phyloP scores from a whole-genome alignment of 495 filamentous ascomycete genomes.

The Chaetomium fimeti region DNA sequence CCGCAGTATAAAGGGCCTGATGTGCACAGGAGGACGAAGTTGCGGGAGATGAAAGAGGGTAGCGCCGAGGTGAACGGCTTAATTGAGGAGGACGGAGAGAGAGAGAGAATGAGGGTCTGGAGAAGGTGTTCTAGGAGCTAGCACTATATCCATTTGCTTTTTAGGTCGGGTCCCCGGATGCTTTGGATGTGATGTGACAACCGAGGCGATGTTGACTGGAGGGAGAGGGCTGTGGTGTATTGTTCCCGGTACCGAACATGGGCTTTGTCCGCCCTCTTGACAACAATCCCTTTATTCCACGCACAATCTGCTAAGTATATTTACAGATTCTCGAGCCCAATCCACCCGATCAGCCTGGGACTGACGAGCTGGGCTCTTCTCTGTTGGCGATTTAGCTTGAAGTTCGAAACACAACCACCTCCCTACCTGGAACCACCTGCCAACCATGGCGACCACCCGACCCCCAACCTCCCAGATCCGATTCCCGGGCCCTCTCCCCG shows the following conservation, averaged over 20 bases:
- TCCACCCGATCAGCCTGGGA: background rate
- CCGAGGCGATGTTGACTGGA: background rate
- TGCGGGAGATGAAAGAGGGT: slow-evolving; percentile 27
- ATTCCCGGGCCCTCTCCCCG: slow-evolving; percentile 5
- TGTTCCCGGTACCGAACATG: slow-evolving; percentile 1
- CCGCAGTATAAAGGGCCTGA: slow-evolving; percentile 22
- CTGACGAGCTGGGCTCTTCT: too few relatives aligned
- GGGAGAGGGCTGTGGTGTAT: background rate
- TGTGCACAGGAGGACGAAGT: slow-evolving; percentile 31
- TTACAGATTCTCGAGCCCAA: background rate
- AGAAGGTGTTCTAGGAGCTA: slow-evolving; percentile 15
- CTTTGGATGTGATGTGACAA: background rate
- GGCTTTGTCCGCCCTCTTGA: background rate
- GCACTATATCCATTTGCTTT: slow-evolving; percentile 28
- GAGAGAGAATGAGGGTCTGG: background rate
- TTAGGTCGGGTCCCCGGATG: slow-evolving; percentile 6
- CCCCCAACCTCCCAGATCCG: background rate
- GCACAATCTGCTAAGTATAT: background rate
- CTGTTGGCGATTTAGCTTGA: too few relatives aligned
- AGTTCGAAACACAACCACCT: background rate
- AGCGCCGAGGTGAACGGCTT: slow-evolving; percentile 1
- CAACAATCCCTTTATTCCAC: slow-evolving; percentile 2
- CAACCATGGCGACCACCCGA: background rate
- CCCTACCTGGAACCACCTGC: background rate
- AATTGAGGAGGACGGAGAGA: slow-evolving; percentile 3